phyloP scores from a whole-genome alignment of 495 filamentous ascomycete genomes.

The Lindgomyces ingoldianus region DNA sequence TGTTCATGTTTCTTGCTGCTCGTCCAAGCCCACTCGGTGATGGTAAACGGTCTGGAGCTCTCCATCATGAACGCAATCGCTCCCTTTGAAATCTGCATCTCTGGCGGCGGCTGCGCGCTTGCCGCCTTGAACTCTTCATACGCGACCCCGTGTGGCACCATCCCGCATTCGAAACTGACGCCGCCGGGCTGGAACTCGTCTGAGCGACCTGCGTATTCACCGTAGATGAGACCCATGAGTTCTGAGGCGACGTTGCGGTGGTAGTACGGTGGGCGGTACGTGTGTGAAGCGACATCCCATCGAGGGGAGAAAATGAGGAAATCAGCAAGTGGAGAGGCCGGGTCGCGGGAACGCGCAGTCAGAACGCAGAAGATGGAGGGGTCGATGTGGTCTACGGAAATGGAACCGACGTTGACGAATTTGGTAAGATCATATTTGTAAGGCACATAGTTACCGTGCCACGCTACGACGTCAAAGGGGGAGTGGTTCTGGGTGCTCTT shows the following conservation, averaged over 20 bases:
- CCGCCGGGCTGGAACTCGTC: conserved; percentile 61
- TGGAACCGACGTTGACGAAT: conserved; percentile 55
- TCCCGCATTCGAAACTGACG: conserved; percentile 59
- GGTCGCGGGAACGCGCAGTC: conserved; percentile 51
- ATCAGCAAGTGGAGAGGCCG: conserved; percentile 51
- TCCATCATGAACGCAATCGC: conserved; percentile 65
- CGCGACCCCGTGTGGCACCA: conserved; percentile 60
- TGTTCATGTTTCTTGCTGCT: conserved; percentile 59
- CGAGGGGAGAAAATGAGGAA: conserved; percentile 54
- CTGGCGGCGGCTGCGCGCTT: conserved; percentile 49
- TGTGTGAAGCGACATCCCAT: conserved; percentile 55
- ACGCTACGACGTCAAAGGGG: conserved; percentile 57
- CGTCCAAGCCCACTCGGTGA: conserved; percentile 56
- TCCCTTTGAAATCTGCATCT: conserved; percentile 53
- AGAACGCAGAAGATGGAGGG: conserved; percentile 57
- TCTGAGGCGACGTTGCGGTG: conserved; percentile 55
- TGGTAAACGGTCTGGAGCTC: conserved; percentile 53
- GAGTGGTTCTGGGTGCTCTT: conserved; percentile 52
- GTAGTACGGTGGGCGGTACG: conserved; percentile 55
- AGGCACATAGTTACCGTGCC: conserved; percentile 55
- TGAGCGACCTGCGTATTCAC: conserved; percentile 56
- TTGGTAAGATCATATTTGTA: conserved; percentile 54
- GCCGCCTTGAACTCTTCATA: conserved; percentile 67
- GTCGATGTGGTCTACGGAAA: conserved; percentile 56
- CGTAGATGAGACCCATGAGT: conserved; percentile 57